Evolutionary conservation across 257 asterid species (phyloP).

Genomic region (Solanum bulbocastanum): DNA sequence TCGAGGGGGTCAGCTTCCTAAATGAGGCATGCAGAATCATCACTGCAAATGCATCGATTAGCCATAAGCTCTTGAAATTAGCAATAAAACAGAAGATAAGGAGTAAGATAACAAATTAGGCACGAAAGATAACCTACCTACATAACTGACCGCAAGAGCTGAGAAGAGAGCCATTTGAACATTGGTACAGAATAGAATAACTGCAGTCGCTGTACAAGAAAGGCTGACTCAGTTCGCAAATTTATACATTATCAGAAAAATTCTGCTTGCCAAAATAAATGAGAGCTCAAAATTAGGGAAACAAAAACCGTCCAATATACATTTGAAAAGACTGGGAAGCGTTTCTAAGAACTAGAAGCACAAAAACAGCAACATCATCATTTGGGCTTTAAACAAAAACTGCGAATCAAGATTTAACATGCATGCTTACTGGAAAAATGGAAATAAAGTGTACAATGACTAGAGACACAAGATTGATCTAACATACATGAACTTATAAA

Average conservation of each 20-base stretch:
- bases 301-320: background rate
- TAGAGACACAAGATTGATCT: background rate
- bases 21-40: slow-evolving; percentile 76
- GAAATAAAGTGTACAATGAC: background rate
- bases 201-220: slow-evolving; percentile 55
- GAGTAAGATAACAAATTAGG: background rate
- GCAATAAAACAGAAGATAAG: background rate
- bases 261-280: background rate
- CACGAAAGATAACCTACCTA: slow-evolving; percentile 34
- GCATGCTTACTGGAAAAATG: background rate
- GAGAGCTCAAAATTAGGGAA: background rate
- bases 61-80: background rate
- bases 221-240: slow-evolving; percentile 2
- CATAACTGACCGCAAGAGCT: slow-evolving; percentile 57
- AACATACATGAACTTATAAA: background rate
- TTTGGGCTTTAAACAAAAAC: background rate
- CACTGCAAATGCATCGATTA: slow-evolving; percentile 34
- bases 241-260: background rate
- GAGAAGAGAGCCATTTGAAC: slow-evolving; percentile 61
- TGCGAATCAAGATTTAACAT: background rate
- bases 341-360: background rate
- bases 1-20: slow-evolving; percentile 67
- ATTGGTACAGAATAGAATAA: slow-evolving; percentile 50
- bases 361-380: background rate
- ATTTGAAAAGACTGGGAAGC: background rate